Conservation (phyloP, 345 rosid species). For the Luvunga scandens region DNA sequence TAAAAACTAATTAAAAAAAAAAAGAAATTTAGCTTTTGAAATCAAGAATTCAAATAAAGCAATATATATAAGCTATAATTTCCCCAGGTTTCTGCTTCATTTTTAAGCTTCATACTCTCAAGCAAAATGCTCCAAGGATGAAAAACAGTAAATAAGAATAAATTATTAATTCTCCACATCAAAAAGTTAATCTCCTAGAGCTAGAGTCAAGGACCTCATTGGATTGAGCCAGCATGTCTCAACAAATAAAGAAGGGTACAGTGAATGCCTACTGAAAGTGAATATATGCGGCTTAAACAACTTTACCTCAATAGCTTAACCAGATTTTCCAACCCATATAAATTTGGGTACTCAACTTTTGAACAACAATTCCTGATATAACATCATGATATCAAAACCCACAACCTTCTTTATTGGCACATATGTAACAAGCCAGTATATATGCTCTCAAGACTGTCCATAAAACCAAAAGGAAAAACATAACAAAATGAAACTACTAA, state of each 20-base stretch:
- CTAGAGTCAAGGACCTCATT: not conserved
- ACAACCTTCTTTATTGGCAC: not conserved
- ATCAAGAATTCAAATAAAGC: not conserved
- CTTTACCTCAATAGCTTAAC: not conserved
- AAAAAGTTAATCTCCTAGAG: not conserved
- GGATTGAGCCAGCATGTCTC: not conserved
- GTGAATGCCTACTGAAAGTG: not conserved
- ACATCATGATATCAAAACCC: not conserved
- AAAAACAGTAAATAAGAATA: not conserved
- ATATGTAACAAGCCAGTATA: not conserved
- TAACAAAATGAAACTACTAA: not conserved
- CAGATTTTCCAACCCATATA: not conserved
- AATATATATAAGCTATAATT: not conserved
- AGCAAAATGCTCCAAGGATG: not conserved
- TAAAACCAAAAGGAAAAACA: not conserved
- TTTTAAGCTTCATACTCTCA: not conserved
- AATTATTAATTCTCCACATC: not conserved
- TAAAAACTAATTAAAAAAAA: not conserved
- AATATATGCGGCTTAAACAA: not conserved
- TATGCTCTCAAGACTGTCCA: not conserved
- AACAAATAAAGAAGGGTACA: not conserved
- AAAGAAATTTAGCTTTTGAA: not conserved
- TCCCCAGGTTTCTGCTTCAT: not conserved
- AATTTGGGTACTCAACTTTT: not conserved
- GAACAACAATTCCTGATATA: not conserved